phyloP scores from a whole-genome alignment of 139 green algal genomes.

The Pseudopediastrum boryanum region DNA sequence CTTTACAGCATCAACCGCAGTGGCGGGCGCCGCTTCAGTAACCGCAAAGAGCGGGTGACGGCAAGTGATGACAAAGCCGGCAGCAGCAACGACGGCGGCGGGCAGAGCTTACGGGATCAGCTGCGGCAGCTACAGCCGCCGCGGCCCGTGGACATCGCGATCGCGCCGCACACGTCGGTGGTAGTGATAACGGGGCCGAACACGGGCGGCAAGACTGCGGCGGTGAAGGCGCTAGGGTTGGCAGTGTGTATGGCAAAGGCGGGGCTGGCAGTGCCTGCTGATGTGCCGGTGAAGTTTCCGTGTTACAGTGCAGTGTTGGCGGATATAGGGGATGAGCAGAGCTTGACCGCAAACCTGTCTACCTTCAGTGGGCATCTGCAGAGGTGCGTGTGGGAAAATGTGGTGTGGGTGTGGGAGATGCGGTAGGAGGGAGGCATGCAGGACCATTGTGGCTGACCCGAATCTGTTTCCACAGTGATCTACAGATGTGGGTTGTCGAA shows the following conservation, averaged over 20 bases:
- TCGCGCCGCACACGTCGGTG: slow-evolving; percentile 49
- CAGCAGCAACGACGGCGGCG: slow-evolving; percentile 8
- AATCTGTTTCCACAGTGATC: slow-evolving; percentile 73
- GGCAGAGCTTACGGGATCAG: not conserved
- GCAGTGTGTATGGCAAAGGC: slow-evolving; percentile 76
- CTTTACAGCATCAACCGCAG: not conserved
- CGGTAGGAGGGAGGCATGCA: slow-evolving; percentile 80
- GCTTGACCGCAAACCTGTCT: slow-evolving; percentile 87
- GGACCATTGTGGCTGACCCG: slow-evolving; percentile 87
- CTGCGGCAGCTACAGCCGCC: slow-evolving; percentile 41
- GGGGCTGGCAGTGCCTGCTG: slow-evolving; percentile 83
- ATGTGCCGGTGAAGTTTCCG: slow-evolving; percentile 66
- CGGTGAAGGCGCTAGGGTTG: slow-evolving; percentile 86
- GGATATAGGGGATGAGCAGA: slow-evolving; percentile 90
- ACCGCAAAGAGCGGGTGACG: not conserved
- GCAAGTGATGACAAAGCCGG: not conserved
- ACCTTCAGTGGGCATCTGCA: slow-evolving; percentile 93
- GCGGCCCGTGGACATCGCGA: slow-evolving; percentile 68
- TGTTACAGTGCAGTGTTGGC: slow-evolving; percentile 83
- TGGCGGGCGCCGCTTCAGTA: not conserved
- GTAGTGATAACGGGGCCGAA: slow-evolving; percentile 83
- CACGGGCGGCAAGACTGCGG: slow-evolving; percentile 95
- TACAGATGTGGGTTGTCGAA: not conserved
- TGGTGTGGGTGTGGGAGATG: slow-evolving; percentile 49
- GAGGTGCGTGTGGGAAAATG: too few species aligned